These are phyloP conservation scores for Irpex rosettiformis DNA, from an alignment of 1,284 basidiomycete species.

Conservation along the genomic window DNA sequence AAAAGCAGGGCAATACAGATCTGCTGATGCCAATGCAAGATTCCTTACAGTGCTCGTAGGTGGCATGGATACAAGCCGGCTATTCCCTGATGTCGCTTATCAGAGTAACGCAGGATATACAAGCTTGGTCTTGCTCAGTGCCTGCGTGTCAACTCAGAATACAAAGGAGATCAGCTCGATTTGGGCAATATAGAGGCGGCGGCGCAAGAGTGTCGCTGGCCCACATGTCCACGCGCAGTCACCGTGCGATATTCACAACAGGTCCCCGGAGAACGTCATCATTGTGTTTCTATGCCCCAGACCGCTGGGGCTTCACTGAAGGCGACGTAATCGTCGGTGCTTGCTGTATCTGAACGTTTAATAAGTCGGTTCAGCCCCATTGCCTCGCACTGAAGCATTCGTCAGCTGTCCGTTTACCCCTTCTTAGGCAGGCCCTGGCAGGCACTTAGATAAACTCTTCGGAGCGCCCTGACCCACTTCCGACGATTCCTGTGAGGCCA, in stretches of 20 bases:
- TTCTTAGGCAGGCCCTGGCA: no score
- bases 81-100: constrained; percentile 1
- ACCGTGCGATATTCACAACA: not conserved
- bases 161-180: not conserved
- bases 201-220: not conserved
- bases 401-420: no score
- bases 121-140: not conserved
- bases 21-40: not conserved
- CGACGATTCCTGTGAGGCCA: not conserved
- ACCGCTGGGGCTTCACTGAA: not conserved
- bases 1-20: not conserved
- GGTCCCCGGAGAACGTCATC: not conserved
- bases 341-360: not conserved
- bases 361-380: no score
- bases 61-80: not conserved
- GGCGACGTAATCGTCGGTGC: not conserved
- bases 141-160: not conserved
- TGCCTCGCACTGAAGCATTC: no score
- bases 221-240: not conserved
- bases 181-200: not conserved
- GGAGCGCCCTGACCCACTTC: not conserved
- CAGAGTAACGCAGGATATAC: not conserved
- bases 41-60: not conserved
- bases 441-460: not conserved
- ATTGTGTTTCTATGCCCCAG: not conserved